Conservation (phyloP, 2,329 filamentous ascomycete genomes). For the Graphilbum ipis-grandicollis region DNA sequence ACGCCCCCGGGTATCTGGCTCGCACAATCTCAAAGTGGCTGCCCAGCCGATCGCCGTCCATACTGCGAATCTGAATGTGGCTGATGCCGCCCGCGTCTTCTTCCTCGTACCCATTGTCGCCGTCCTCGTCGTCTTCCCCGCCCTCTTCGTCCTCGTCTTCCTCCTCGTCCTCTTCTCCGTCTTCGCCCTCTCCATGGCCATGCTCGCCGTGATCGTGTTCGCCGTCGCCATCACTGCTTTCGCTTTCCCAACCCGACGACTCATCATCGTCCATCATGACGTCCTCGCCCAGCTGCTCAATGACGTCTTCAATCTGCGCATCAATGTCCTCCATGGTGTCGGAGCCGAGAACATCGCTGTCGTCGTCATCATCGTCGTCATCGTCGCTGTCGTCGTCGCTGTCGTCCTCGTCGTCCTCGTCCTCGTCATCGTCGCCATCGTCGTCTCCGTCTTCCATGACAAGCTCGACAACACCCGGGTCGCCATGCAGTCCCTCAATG, state of each 20-base stretch:
- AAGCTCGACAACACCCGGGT: conserved; percentile 50
- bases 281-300: conserved; percentile 47
- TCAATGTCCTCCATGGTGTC: conserved; percentile 35
- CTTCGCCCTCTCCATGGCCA: conserved; percentile 36
- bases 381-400: conserved; percentile 26
- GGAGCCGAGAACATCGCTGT: conserved; percentile 18
- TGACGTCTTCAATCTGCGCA: conserved; percentile 34
- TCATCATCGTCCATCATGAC: conserved; percentile 42
- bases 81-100: background rate
- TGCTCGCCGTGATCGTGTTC: conserved; percentile 34
- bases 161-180: conserved; percentile 30
- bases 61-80: conserved; percentile 19
- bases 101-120: background rate
- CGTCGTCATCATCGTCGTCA: conserved; percentile 13
- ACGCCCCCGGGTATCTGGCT: conserved; percentile 2
- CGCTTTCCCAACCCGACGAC: conserved; percentile 43
- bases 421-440: conserved; percentile 40
- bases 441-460: conserved; percentile 59
- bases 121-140: too few relatives aligned
- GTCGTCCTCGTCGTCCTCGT: conserved; percentile 17
- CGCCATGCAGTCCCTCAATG: conserved; percentile 56
- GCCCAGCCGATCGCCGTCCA: conserved; percentile 19
- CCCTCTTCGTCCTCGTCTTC: too few relatives aligned
- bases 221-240: conserved; percentile 37
- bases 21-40: conserved; percentile 5